Percentiles rank a stretch among this genome's conserved stretches.
Conservation (phyloP, 305 asterid species). For the Striga hermonthica region DNA sequence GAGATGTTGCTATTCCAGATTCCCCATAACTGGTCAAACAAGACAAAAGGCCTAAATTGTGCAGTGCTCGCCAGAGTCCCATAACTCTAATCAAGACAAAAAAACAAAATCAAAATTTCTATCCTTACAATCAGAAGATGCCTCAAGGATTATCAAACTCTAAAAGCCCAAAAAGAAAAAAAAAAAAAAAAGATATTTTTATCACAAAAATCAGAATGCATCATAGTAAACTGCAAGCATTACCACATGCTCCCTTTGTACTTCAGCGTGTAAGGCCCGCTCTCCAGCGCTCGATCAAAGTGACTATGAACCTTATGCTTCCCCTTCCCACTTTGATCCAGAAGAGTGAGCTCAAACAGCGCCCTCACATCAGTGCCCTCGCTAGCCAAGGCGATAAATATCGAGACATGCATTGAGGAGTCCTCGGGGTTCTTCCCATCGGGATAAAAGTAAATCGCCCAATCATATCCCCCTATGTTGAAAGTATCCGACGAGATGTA, state of each 20-base stretch:
- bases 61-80: no score
- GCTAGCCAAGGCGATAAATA: slow-evolving; percentile 79
- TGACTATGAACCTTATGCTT: slow-evolving; percentile 91
- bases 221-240: neutral
- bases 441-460: slow-evolving; percentile 93
- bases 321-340: slow-evolving; percentile 92
- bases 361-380: slow-evolving; percentile 94
- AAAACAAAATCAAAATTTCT: neutral
- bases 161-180: neutral
- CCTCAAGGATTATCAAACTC: neutral
- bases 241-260: slow-evolving; percentile 98
- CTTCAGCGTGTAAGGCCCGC: slow-evolving; percentile 86
- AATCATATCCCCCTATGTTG: slow-evolving; percentile 77
- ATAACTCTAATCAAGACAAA: neutral
- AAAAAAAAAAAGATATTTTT: neutral
- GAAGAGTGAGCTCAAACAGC: slow-evolving; percentile 71
- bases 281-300: slow-evolving; percentile 86
- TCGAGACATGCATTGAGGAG: slow-evolving; percentile 67
- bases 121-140: neutral
- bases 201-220: slow-evolving; percentile 12
- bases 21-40: neutral
- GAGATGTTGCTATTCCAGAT: slow-evolving; percentile 5
- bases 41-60: no score
- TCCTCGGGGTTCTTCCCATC: slow-evolving; percentile 89
- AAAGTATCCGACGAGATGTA: slow-evolving; percentile 76